Evolutionary conservation across 2,329 filamentous ascomycete species (phyloP).

Genomic region (Colletotrichum orchidophilum): DNA sequence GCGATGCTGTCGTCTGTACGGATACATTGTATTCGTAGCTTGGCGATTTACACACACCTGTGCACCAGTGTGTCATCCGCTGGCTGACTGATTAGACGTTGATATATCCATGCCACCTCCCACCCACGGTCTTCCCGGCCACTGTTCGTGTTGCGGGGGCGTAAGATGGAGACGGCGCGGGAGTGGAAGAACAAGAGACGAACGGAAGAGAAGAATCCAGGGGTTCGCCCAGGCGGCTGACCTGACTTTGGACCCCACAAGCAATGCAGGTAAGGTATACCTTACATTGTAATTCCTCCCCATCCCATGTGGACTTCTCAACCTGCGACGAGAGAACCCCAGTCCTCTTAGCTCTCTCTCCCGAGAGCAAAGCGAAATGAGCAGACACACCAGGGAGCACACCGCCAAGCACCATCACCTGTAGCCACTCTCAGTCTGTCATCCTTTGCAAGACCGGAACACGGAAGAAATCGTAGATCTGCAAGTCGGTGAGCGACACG

Average conservation of each 20-base stretch:
- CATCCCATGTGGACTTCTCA: neutral
- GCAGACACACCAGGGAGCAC: slow-evolving; percentile 3
- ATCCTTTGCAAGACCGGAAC: neutral
- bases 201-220: neutral
- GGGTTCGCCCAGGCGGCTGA: neutral
- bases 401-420: neutral
- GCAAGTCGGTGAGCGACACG: slow-evolving; percentile 11
- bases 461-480: slow-evolving; percentile 17
- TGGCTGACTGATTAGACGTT: neutral
- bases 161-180: neutral
- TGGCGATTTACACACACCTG: neutral
- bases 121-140: neutral
- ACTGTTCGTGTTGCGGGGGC: neutral
- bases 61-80: neutral
- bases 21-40: neutral
- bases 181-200: neutral
- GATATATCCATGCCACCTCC: neutral
- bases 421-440: neutral
- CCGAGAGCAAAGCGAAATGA: slow-evolving; percentile 26
- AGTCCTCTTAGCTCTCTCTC: neutral
- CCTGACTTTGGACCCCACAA: neutral
- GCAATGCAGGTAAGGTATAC: neutral
- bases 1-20: neutral
- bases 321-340: neutral
- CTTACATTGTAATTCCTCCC: no score